Base-by-base conservation (phyloP, 306 rosid species). In the Prinsepia uniflora region DNA sequence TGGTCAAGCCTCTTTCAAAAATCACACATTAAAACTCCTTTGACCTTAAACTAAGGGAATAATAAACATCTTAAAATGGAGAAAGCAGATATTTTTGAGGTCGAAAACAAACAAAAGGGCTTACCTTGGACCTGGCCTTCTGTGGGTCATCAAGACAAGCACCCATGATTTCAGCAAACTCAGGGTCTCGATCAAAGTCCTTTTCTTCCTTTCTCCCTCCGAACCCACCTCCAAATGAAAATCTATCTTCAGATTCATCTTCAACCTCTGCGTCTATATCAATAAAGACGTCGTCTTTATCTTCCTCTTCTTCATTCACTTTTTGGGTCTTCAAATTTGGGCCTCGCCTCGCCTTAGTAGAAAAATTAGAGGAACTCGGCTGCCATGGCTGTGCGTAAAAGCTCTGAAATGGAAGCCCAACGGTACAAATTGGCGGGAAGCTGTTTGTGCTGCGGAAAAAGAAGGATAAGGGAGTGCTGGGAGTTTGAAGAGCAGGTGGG, bases 131-230 rank as follows among this genome's bases (percentile, higher is more conserved):
- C 15, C 78, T 92, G 39, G 90, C 93, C 72, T 79, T 89, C 41
- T 88, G 77, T 12, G 97, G 98, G 70, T 93, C 80, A 65, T 90
- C 96, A 15, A 93, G 78, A 76, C 75, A 81, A 75, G 44, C 72
- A 47, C 96, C 96, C 57, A 93, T 68, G 71, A 90, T 88, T 34
- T 90, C 87, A 80, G 96, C 98, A 24, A 86, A 75, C 70, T 90
- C 98, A 43, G 98, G 97, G 77, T 93, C 91, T 70, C 84, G 72
- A 62, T 90, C 98, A 43, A 76, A 83, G 56, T 93, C 92, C 64
- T 73, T 85, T 74, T 79, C 89, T 49, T 63, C 84, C 43, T 40
- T 81, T 76, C 59, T 77, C 75, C 87, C 90, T 47, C 72, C 53
- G 72, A 79, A 72, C 53, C 80, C 79, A 73, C 87, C 79, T n/a